Percentiles rank a stretch among this genome's conserved stretches.
Conservation (phyloP, 768 basidiomycete species). For the Suillus discolor region DNA sequence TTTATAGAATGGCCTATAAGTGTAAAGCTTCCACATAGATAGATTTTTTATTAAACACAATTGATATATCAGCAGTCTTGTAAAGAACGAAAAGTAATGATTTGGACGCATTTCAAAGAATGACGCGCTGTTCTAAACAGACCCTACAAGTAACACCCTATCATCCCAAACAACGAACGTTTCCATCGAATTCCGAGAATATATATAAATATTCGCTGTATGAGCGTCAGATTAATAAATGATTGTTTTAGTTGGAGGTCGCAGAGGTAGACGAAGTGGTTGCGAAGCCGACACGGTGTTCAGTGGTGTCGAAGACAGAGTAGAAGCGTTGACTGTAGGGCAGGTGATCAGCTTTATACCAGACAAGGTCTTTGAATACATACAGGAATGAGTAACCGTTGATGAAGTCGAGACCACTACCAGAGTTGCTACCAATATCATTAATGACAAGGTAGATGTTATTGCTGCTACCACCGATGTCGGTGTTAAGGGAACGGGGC, state of each 20-base stretch:
- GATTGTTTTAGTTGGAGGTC: background rate
- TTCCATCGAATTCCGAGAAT: background rate
- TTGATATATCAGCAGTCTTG: background rate
- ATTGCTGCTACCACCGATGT: slow-evolving; percentile 27
- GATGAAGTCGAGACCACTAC: slow-evolving; percentile 26
- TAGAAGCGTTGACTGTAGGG: slow-evolving; percentile 37
- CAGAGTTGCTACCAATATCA: slow-evolving; percentile 20
- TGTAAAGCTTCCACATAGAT: background rate
- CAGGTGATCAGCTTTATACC: background rate
- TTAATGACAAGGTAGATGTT: slow-evolving; percentile 33
- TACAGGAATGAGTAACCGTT: slow-evolving; percentile 26
- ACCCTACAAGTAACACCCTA: background rate
- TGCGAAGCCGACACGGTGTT: slow-evolving; percentile 41
- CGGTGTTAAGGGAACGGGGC: slow-evolving; percentile 34
- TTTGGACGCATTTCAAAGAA: background rate
- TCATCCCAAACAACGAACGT: background rate
- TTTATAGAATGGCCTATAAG: background rate
- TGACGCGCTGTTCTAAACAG: background rate
- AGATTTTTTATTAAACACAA: background rate
- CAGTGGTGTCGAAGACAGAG: slow-evolving; percentile 38
- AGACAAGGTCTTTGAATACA: background rate
- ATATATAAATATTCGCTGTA: background rate
- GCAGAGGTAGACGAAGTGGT: slow-evolving; percentile 35
- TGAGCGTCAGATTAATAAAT: background rate
- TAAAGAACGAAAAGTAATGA: background rate